These are phyloP conservation scores for Nothopassalora personata DNA, from an alignment of 2,329 filamentous ascomycete species.

Conservation along the genomic window DNA sequence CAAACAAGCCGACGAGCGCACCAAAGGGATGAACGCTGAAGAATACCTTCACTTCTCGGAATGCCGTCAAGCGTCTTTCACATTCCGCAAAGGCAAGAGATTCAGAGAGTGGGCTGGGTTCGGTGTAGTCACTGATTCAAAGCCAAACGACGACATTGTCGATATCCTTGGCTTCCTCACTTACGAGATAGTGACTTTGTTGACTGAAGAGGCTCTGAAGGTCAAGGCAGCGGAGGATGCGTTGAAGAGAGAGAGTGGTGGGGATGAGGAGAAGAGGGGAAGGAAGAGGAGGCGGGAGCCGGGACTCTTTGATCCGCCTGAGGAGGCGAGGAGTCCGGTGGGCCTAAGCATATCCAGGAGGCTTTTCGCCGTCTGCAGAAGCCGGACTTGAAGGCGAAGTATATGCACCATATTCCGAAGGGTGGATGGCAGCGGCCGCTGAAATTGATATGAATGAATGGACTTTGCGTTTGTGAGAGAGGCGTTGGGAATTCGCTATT, in stretches of 20 bases:
- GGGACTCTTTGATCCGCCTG: conserved; percentile 64
- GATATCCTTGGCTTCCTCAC: conserved; percentile 97
- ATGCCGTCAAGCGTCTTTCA: conserved; percentile 95
- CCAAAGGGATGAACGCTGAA: conserved; percentile 93
- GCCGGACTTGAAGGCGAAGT: conserved; percentile 70
- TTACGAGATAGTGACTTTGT: conserved; percentile 95
- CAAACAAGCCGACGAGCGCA: conserved; percentile 93
- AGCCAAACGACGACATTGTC: conserved; percentile 96
- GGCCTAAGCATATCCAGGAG: conserved; percentile 84
- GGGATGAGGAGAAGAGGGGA: conserved; percentile 50
- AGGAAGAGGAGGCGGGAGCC: conserved; percentile 41
- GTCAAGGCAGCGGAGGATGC: conserved; percentile 94
- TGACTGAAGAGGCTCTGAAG: conserved; percentile 91
- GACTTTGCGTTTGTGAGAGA: background rate
- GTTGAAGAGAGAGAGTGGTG: conserved; percentile 63
- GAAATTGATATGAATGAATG: conserved; percentile 50
- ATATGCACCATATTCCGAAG: conserved; percentile 72
- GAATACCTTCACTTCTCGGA: conserved; percentile 99
- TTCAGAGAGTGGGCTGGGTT: conserved; percentile 98
- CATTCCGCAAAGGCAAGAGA: conserved; percentile 94
- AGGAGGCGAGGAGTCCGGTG: conserved; percentile 80
- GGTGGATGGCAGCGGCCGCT: conserved; percentile 60
- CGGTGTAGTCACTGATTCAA: conserved; percentile 89
- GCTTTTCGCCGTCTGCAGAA: conserved; percentile 84
- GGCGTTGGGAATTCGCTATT: background rate